Conservation (phyloP, 2,329 filamentous ascomycete species). For the Aureobasidium sp. region DNA sequence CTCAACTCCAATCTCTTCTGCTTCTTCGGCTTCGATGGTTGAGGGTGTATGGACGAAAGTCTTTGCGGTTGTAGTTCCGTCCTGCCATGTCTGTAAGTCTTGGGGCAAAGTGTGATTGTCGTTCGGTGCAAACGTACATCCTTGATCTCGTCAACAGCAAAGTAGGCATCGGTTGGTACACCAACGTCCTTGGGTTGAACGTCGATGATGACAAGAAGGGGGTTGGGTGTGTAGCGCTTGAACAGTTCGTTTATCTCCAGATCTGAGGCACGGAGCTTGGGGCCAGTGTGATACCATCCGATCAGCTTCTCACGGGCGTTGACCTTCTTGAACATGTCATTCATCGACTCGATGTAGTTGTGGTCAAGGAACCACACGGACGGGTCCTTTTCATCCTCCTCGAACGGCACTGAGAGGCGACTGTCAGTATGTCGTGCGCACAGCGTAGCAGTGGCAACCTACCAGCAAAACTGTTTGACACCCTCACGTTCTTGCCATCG, state of each 20-base stretch:
- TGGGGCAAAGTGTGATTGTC: not conserved
- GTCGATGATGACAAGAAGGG: constrained; percentile 93
- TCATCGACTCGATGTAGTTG: constrained; percentile 99
- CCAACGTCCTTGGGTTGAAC: constrained; percentile 97
- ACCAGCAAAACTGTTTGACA: constrained; percentile 99
- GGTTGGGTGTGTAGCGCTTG: constrained; percentile 97
- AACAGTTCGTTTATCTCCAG: constrained; percentile 99
- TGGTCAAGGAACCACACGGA: constrained; percentile 99
- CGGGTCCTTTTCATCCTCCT: constrained; percentile 97
- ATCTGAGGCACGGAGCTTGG: constrained; percentile 93
- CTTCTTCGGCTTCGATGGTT: constrained; percentile 97
- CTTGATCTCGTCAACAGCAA: constrained; percentile 98
- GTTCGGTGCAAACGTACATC: constrained; percentile 53
- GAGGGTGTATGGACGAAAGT: constrained; percentile 98
- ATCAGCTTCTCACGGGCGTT: constrained; percentile 98
- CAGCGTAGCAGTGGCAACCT: constrained; percentile 28
- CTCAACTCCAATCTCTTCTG: constrained; percentile 97
- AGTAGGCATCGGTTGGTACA: constrained; percentile 97
- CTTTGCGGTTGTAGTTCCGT: constrained; percentile 91
- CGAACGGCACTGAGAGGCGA: constrained; percentile 70
- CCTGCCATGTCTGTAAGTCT: constrained; percentile 46
- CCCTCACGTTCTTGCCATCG: constrained; percentile 88
- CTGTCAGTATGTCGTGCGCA: constrained; percentile 14
- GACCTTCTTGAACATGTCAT: constrained; percentile 99
- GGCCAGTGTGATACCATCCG: constrained; percentile 98